Base-by-base conservation (phyloP, 2,329 filamentous ascomycete species). In the Epichloe sylvatica region DNA sequence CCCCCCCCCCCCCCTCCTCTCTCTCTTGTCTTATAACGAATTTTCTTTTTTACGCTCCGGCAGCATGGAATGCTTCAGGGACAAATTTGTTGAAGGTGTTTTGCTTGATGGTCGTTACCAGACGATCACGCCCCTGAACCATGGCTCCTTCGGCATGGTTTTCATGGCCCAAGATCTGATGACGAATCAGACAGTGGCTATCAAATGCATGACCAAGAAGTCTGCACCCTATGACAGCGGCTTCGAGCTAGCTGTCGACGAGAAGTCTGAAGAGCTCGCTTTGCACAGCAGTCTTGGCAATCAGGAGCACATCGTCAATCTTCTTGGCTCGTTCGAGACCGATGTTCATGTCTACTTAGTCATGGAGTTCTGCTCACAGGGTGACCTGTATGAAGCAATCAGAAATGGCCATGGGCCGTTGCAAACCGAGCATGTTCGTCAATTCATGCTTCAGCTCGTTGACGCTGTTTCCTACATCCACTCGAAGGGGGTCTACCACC, bases 111-210 rank as follows among this genome's bases (percentile, higher is more conserved):
- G 87, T 67, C 90, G 92, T 58, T 98, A 92, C 68, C 76, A 86
- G 70, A 94, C 90, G 50, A 77, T 96, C 62, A 86, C 90, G 58
- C 90, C 92, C 51, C 84, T 98, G 71, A 98, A 98, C 66, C 89
- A 96, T 77, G 92, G 92, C 59, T 97, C 92, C 50, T 98, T 97
- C 64, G 92, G 92, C 64, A 94, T 97, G 87, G 92, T 98, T 60
- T 96, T 96, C 70, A 83, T 89, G 70, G 92, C 91, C 52, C 84
- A 77, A 65, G 89, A 98, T 66, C 74, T 82, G 56, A 65, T 75
- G 55, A 94, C 86, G 53, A 79, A 82, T 58, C 75, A 92, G 52
- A 77, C 80, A 52, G 92, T 98, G 58, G 92, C 92, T 54, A 86
- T 98, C 77, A 98, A 98, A 72, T 96, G 91, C 67, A 73, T 97